Conservation (phyloP, 2,329 filamentous ascomycete species). For the Immersiporthe knoxdaviesiana region DNA sequence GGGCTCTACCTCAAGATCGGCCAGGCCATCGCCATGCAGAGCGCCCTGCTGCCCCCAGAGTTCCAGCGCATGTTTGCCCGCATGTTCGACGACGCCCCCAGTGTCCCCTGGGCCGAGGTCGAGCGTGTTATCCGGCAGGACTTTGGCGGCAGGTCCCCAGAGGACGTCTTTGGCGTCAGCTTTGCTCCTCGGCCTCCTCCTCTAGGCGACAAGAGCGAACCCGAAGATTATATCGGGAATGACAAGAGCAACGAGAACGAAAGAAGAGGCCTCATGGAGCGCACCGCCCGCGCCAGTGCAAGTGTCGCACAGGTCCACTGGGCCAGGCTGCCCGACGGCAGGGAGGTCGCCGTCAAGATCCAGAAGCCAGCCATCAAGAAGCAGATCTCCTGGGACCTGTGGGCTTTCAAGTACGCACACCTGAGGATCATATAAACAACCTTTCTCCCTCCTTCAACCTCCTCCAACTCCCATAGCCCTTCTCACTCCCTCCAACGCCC, state of each 20-base stretch:
- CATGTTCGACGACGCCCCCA: conserved; percentile 98
- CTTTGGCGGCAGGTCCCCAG: conserved; percentile 78
- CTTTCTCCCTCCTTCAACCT: too few species aligned
- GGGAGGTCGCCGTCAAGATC: conserved; percentile 93
- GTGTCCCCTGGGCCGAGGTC: conserved; percentile 81
- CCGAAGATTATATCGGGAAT: too few species aligned
- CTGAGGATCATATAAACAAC: too few species aligned
- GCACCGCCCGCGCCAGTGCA: conserved; percentile 71
- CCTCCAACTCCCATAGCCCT: too few species aligned
- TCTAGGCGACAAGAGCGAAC: conserved; percentile 42
- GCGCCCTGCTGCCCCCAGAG: conserved; percentile 86
- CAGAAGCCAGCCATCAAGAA: conserved; percentile 93
- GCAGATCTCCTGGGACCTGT: conserved; percentile 93
- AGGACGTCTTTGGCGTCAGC: conserved; percentile 91
- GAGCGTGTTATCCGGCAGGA: conserved; percentile 85
- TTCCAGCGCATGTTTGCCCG: conserved; percentile 94
- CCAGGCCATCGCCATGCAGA: conserved; percentile 98
- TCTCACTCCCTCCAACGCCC: too few species aligned
- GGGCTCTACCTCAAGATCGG: conserved; percentile 97
- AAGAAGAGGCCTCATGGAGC: conserved; percentile 66
- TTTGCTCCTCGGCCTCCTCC: conserved; percentile 40
- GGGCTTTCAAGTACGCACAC: conserved; percentile 78
- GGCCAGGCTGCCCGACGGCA: conserved; percentile 82
- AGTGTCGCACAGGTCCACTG: conserved; percentile 98
- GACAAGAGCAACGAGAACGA: conserved; percentile 67